phyloP scores from a whole-genome alignment of 495 filamentous ascomycete species.

The Oleoguttula mirabilis region DNA sequence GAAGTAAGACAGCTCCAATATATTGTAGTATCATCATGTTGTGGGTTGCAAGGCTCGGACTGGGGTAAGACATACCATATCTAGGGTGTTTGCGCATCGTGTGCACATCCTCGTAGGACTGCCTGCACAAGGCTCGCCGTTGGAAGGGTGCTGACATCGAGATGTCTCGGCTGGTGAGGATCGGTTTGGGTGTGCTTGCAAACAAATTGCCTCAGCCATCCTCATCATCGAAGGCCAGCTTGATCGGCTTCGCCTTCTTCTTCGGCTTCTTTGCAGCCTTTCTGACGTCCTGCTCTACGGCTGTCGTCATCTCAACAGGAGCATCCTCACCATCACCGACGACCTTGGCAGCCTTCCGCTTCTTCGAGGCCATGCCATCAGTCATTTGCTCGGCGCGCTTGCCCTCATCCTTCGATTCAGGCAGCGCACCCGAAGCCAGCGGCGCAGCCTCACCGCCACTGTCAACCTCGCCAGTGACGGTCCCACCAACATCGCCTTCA shows the following conservation, averaged over 20 bases:
- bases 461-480: background rate
- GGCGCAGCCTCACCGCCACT: constrained; percentile 4
- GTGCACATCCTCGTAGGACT: background rate
- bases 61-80: background rate
- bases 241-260: constrained; percentile 33
- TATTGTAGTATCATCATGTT: constrained; percentile 11
- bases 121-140: too few relatives aligned
- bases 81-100: background rate
- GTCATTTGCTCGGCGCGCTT: background rate
- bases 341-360: constrained; percentile 29
- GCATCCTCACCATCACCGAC: constrained; percentile 21
- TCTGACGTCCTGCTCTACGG: constrained; percentile 1
- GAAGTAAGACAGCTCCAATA: constrained; percentile 21
- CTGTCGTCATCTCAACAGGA: background rate
- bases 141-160: too few relatives aligned
- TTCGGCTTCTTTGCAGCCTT: constrained; percentile 24
- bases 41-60: background rate
- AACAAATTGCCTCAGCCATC: constrained; percentile 6
- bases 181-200: background rate
- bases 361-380: constrained; percentile 16
- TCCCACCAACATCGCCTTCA: background rate
- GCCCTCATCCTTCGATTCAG: background rate
- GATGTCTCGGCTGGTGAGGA: background rate
- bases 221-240: constrained; percentile 31
- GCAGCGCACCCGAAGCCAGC: background rate